Base-by-base conservation (phyloP, 805 yeast genomes). In the Yueomyces sinensis region DNA sequence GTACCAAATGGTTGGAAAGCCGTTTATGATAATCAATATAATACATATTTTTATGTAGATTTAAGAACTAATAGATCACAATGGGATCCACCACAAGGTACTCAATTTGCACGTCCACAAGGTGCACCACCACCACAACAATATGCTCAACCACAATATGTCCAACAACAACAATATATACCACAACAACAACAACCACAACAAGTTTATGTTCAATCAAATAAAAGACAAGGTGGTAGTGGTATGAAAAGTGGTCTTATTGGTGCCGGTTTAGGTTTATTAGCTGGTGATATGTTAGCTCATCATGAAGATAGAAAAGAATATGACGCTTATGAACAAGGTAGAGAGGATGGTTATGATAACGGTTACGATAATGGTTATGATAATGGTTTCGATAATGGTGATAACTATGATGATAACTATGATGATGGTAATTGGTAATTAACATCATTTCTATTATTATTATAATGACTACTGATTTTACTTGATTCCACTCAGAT, bases 41-140 rank as follows among this genome's bases (percentile, higher is more conserved):
- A 68, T 33, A 72, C 80, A 2, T 83, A 77, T 76, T 89, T 76
- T 55, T 89, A 76, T 49, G 94, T 89, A n/a, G 65, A 84, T 46
- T 59, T 81, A 42, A 49, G 65, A 13, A 71, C 82, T 13, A 78
- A 81, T 39, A 63, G 72, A 44, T 82, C 95, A 0, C 95, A 86
- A 56, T 89, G 97, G 97, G 94, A 82, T 35, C 73, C 76, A 13
- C 96, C 95, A 13, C 38, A 40, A 9, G 79, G 79, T 1, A 72
- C 82, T 0, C 52, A 44, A 2, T 20, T 20, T 68, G 70, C 51
- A 29, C 28, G 6, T 9, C n/a, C 24, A 11, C n/a, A 9, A 11
- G 28, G 15, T 5, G 28, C 28, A 13, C 28, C 28, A 25, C 28
- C 28, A 25, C 14, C 13, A 9, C 15, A 11, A n/a, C 15, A 25